Base-by-base conservation (phyloP, 495 filamentous ascomycete species). In the Chlorociboria aeruginascens region DNA sequence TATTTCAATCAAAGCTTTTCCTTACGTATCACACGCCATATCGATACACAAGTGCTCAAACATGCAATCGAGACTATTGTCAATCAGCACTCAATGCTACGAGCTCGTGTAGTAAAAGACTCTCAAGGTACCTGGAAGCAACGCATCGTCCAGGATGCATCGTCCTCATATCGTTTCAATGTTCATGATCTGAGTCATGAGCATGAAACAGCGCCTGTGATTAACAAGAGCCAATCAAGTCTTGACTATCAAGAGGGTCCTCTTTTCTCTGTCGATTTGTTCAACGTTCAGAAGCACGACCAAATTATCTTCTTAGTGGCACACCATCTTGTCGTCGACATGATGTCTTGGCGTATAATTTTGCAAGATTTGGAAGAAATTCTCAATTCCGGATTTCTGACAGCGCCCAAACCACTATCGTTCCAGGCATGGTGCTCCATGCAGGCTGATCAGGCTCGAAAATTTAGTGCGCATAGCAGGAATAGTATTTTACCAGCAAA, bases 281-380 rank as follows among this genome's bases (percentile, higher is more conserved):
- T 85, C 52, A 55, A 70, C 7, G 67, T 72, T 7, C 52, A 66
- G 25, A 68, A 72, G 9, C 9, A 17, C 1, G 2, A 40, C 10
- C 69, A 72, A 36, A 55, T 80, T 9, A 50, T 86, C 12, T 84
- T 82, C 32, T 66, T 86, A 57, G 69, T 70, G 3, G 79, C 74
- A 3, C 81, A 85, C 52, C 82, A 85, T 49, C 62, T 85, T 1
- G 78, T 81, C 3, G 70, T 85, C 32, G 82, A 86, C 44, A 73
- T 83, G 32, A 74, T 80, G 8, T 85, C 82, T 0, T 85, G 80
- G 81, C 70, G 73, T 14, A 69, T 83, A 16, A 76, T 86, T 6
- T 65, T 83, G 12, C 69, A 79, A 44, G 82, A 86, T 45, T 48
- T 85, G 42, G 81, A 84, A 52, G 74, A 81, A 14, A 50, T 83